phyloP scores from a whole-genome alignment of 139 green algal species.

The Micractinium sp. region DNA sequence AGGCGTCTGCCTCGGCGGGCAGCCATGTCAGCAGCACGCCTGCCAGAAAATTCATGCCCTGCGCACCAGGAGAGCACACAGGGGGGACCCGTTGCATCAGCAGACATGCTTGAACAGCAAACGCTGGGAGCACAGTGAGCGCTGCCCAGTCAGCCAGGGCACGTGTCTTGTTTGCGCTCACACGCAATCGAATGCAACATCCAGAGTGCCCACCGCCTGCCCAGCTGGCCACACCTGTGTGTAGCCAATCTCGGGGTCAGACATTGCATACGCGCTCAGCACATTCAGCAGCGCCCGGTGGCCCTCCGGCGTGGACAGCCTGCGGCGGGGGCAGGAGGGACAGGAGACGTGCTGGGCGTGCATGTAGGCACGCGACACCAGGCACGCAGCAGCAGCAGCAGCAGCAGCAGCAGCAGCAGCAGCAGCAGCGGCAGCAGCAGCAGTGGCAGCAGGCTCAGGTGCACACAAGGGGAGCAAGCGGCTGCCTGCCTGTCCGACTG shows the following conservation, averaged over 20 bases:
- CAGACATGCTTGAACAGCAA: background rate
- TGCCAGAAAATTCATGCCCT: slow-evolving; percentile 56
- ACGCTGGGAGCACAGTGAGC: background rate
- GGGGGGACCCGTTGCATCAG: too few relatives aligned
- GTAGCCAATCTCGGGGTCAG: slow-evolving; percentile 80
- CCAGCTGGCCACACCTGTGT: slow-evolving; percentile 37
- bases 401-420: background rate
- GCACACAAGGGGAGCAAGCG: too few relatives aligned
- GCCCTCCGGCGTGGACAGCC: slow-evolving; percentile 51
- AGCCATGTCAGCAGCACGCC: slow-evolving; percentile 70
- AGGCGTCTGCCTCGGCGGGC: slow-evolving; percentile 69
- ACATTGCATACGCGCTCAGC: slow-evolving; percentile 75
- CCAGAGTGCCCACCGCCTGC: background rate
- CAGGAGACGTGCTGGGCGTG: background rate
- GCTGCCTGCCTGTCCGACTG: too few relatives aligned
- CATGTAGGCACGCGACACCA: background rate
- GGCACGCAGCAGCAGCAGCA: background rate
- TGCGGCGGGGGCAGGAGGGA: background rate
- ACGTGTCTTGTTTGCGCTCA: too few relatives aligned
- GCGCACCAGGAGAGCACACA: background rate
- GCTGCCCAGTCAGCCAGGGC: too few relatives aligned
- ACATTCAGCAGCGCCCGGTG: slow-evolving; percentile 65
- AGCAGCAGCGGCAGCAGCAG: background rate
- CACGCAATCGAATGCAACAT: too few relatives aligned
- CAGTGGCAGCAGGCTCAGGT: too few relatives aligned